Evolutionary conservation across 2,329 filamentous ascomycete genomes (phyloP), one percentile per base, ranked within the genome.

Genomic region (Monilinia vaccinii-corymbosi): DNA sequence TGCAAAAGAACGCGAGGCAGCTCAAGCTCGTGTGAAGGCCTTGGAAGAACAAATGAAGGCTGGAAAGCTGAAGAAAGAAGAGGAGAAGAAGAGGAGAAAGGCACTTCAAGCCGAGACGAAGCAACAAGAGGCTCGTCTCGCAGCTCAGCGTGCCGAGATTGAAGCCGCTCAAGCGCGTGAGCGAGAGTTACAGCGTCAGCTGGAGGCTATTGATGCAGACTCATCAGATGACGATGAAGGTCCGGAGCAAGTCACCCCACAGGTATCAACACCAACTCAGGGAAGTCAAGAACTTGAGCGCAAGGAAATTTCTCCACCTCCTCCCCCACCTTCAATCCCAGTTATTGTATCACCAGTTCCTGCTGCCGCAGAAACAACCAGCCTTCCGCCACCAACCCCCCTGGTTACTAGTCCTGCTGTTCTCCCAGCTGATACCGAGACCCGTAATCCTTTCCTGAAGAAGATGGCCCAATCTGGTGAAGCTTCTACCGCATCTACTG

Each of bases 61-160:
- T 71, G 91, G 92, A 69, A 99, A 97, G 77, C 77, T 97, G 56
- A 93, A 91, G 79, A 97, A 96, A 75, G 89, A 95, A 67, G 94
- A 99, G 73, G 94, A 97, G 76, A 97, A 96, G 79, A 89, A 87
- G 64, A 87, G 83, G 68, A 94, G 91, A 78, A 92, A 96, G 76
- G 93, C 91, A 25, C 91, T 91, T 11, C 80, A 89, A 70, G 88
- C 88, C 53, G 90, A 94, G 67, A 84, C 91, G 9, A 93, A 91
- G 73, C 90, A 96, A 68, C 92, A 95, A 72, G 93, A 97, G 73
- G 79, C 85, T 57, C 87, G 88, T 72, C 78, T 97, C 65, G 89
- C 89, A 28, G 87, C 89, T 40, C 89, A 94, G 69, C 86, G 90
- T 67, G 92, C 90, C 1, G 93, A 99, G 74, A 88, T 97, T 60